Evolutionary conservation across 352 stramenopile genomes (phyloP).

Genomic region (Albugo candida): DNA sequence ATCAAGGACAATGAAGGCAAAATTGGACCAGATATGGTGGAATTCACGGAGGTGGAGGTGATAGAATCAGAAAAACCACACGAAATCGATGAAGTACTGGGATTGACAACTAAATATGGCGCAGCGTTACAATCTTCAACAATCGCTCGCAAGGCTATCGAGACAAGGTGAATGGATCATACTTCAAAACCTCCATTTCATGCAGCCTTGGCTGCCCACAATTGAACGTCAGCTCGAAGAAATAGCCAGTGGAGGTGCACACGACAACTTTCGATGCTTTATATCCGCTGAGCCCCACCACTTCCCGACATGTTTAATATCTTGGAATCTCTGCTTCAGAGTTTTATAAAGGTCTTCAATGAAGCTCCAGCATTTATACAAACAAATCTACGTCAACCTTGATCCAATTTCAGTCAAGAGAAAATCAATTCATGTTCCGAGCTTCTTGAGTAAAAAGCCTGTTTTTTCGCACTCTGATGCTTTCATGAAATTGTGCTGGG

Average conservation of each 20-base stretch:
- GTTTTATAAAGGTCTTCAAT: slow-evolving; percentile 91
- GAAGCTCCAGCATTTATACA: slow-evolving; percentile 91
- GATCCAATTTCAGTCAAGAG: slow-evolving; percentile 88
- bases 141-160: slow-evolving; percentile 79
- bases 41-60: slow-evolving; percentile 83
- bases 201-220: slow-evolving; percentile 88
- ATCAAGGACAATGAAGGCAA: slow-evolving; percentile 89
- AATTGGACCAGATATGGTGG: slow-evolving; percentile 91
- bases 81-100: too few relatives aligned
- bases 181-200: slow-evolving; percentile 90
- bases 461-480: slow-evolving; percentile 88
- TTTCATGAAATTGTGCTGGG: slow-evolving; percentile 91
- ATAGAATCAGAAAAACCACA: slow-evolving; percentile 82
- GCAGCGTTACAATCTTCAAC: too few relatives aligned
- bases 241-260: slow-evolving; percentile 67
- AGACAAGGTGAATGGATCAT: slow-evolving; percentile 90
- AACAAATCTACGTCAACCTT: slow-evolving; percentile 86
- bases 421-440: slow-evolving; percentile 76
- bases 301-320: slow-evolving; percentile 91
- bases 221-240: slow-evolving; percentile 87
- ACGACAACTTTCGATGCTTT: slow-evolving; percentile 91
- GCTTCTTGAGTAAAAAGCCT: slow-evolving; percentile 83
- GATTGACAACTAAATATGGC: too few relatives aligned
- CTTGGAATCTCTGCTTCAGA: slow-evolving; percentile 89
- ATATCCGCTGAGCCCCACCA: slow-evolving; percentile 88